These are phyloP conservation scores for Pelargonium nanum DNA, from an alignment of 345 rosid genomes.

Conservation along the genomic window DNA sequence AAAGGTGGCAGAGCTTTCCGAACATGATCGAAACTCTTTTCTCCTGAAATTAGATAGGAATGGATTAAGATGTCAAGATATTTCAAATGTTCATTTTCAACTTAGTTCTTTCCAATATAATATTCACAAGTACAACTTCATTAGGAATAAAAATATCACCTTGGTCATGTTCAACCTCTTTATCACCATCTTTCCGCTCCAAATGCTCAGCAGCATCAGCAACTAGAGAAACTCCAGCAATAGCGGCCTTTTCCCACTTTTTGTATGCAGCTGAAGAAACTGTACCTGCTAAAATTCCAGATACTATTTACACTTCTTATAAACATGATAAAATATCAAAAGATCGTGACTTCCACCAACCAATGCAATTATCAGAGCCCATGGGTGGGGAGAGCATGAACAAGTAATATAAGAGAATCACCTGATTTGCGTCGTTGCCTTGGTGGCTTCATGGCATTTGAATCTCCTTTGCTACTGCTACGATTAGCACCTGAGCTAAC, in stretches of 20 bases:
- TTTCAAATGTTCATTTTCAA: constrained; percentile 6
- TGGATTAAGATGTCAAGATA: constrained; percentile 8
- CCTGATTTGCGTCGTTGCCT: constrained; percentile 82
- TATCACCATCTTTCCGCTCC: constrained; percentile 51
- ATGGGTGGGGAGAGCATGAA: not conserved
- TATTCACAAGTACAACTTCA: not conserved
- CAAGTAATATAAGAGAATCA: constrained; percentile 15
- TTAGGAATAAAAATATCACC: constrained; percentile 10
- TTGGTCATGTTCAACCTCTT: constrained; percentile 42
- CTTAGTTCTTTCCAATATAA: constrained; percentile 12
- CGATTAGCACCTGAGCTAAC: constrained; percentile 43
- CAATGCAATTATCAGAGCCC: not conserved
- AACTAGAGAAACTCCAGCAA: constrained; percentile 97
- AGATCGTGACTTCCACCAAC: not conserved
- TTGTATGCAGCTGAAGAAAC: constrained; percentile 57
- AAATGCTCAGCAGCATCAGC: constrained; percentile 99
- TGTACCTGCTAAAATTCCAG: constrained; percentile 26
- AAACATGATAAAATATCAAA: not conserved
- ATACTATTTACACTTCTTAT: not conserved
- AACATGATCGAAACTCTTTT: constrained; percentile 25
- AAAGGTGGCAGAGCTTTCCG: constrained; percentile 34
- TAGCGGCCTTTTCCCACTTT: constrained; percentile 98
- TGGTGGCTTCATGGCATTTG: constrained; percentile 41
- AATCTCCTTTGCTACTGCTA: constrained; percentile 53
- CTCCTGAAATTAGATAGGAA: constrained; percentile 28